These are phyloP conservation scores for Starmerella cellae DNA, from an alignment of 805 yeast genomes.

Conservation along the genomic window DNA sequence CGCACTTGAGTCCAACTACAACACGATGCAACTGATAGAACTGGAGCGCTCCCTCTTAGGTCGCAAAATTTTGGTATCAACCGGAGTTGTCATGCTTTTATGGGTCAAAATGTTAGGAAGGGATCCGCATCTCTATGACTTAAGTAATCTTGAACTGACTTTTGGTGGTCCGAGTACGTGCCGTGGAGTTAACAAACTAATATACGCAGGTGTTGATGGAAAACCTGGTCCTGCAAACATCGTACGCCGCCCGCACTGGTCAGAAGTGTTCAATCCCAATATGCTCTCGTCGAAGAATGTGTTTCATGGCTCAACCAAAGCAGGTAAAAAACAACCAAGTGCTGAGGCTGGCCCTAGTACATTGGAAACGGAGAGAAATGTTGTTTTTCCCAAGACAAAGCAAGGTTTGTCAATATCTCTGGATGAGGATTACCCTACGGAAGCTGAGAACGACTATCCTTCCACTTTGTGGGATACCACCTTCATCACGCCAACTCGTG, in stretches of 20 bases:
- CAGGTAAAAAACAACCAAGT: too few species aligned
- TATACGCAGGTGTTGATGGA: not conserved
- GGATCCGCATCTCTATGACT: slow-evolving; percentile 52
- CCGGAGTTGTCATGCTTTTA: slow-evolving; percentile 47
- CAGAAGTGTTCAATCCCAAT: slow-evolving; percentile 1
- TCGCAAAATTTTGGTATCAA: slow-evolving; percentile 47
- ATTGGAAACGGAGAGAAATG: not conserved
- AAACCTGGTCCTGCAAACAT: not conserved
- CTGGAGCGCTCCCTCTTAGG: slow-evolving; percentile 52
- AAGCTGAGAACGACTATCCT: not conserved
- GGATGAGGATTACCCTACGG: not conserved
- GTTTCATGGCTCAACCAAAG: not conserved
- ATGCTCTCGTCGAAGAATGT: not conserved
- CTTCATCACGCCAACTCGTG: not conserved
- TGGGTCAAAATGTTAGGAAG: slow-evolving; percentile 53
- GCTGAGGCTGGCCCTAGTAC: not conserved
- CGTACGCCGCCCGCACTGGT: not conserved
- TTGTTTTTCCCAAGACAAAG: not conserved
- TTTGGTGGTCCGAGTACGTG: not conserved
- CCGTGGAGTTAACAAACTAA: not conserved
- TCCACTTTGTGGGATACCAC: not conserved
- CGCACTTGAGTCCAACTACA: slow-evolving; percentile 44
- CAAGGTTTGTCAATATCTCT: not conserved
- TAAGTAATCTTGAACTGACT: not conserved
- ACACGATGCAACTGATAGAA: slow-evolving; percentile 55